Evolutionary conservation across 2,329 filamentous ascomycete genomes (phyloP), one percentile per base, ranked within the genome.

Genomic region (Xylariaceae sp.): DNA sequence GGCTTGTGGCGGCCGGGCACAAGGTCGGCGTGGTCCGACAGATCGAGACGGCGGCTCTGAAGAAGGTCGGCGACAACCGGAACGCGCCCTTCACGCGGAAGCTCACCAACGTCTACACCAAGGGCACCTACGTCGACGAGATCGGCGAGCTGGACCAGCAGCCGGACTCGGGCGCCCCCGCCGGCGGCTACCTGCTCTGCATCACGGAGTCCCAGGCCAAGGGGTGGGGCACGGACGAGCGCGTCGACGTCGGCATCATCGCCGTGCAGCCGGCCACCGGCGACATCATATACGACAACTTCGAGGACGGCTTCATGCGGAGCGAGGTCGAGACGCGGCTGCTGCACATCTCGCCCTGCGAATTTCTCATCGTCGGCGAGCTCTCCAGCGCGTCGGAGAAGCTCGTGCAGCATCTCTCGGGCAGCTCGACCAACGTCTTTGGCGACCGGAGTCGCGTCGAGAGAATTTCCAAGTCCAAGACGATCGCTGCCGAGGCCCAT

Each of bases 221-320:
- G 34, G 72, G 74, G 46, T 80, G 71, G 59, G 87, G 87, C 2
- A 89, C 86, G 0, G 90, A 96, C 52, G 92, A 98, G 56, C 94
- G 85, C 52, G 90, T 96, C 1, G 77, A 92, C 36, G 80, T 96
- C 16, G 92, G 92, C 2, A 77, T 98, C 37, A 70, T 98, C 15
- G 92, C 92, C 17, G 92, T 98, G 4, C 92, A 98, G 51, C 92
- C 92, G 7, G 84, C 87, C 1, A 98, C 92, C 0, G 92, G 92
- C 36, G 90, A 96, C 56, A 87, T 98, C 48, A 83, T 96, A 36
- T 93, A 95, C 50, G 92, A 98, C 52, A 80, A 82, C 38, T 98
- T 98, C 49, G 87, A 96, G 48, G 92, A 98, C 52, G 88, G 90
- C 2, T 96, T 96, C 61, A 94, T 98, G 90, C 74, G 92, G 31